Evolutionary conservation across 23 red algal genomes (phyloP), one percentile per base, ranked within the genome.

Genomic region (Gracilaria domingensis): DNA sequence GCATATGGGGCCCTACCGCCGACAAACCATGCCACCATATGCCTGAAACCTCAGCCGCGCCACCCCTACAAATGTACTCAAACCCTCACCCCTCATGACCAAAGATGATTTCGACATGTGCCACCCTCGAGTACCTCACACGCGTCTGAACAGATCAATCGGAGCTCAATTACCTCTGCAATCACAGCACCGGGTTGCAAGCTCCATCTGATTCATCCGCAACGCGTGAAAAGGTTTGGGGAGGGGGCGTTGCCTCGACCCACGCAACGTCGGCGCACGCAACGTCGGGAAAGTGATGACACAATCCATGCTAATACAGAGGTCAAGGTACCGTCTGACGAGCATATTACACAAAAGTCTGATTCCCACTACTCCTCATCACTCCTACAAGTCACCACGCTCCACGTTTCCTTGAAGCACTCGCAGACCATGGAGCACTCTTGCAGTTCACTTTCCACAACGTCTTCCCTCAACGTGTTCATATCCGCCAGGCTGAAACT

Each of bases 401-500:
- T 8, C 87, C 87, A 90, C 7, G 87, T 90, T 48, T 90, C 87
- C 57, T 32, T 14, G 32, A 90, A 80, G 58, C 87, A 90, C 32
- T 90, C 57, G 20, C 71, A 28, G 18, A 90, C 25, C 87, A 81
- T 69, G 9, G 48, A 16, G 60, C 48, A 20, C 21, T 47, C 17
- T 24, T 28, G 28, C 37, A 90, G 36, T 17, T 47, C 87, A 30
- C 23, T 36, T 39, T 29, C 48, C 48, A 90, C 73, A 23, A 90
- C 87, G 12, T 25, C 24, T 24, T 80, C 55, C 38, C 87, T 59
- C 53, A 90, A 65, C 20, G 74, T 20, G 39, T 59, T 72, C 76
- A 81, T 90, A 66, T 90, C 87, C 17, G 71, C 76, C 2, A 81
- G 12, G 58, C 87, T 90, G 74, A 90, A 90, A 50, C 87, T 71